These are phyloP conservation scores for Salix dunnii DNA, from an alignment of 345 rosid genomes.

Conservation along the genomic window DNA sequence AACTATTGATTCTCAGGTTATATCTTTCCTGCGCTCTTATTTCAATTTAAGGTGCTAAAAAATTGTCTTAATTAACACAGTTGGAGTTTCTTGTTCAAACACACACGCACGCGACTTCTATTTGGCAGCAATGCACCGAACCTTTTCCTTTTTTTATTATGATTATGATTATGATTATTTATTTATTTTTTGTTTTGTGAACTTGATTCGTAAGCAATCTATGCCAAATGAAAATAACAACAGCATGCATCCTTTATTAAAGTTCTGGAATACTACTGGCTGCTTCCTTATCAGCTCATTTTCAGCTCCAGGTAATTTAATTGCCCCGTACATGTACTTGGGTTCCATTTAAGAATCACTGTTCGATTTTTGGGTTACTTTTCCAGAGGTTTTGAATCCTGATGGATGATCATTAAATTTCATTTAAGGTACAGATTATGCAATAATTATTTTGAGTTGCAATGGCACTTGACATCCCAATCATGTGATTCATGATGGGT, in stretches of 20 bases:
- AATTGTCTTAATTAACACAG: neutral
- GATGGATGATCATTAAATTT: neutral
- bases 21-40: conserved; percentile 4
- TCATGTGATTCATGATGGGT: conserved; percentile 16
- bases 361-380: neutral
- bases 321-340: neutral
- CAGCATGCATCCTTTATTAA: neutral
- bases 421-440: neutral
- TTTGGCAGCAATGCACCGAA: conserved; percentile 5
- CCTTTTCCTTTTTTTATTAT: no score
- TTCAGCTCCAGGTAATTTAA: neutral
- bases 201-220: conserved; percentile 34
- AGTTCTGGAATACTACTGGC: neutral
- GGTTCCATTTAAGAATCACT: neutral
- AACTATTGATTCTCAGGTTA: conserved; percentile 9
- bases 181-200: conserved; percentile 9
- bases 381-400: neutral
- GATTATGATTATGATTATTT: no score
- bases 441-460: neutral
- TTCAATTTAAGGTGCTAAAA: neutral
- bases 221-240: neutral
- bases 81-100: conserved; percentile 15
- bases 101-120: neutral
- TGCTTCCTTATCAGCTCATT: neutral
- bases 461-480: conserved; percentile 6